Base-by-base conservation (phyloP, 176 grass and related monocot species). In the Cocos nucifera region DNA sequence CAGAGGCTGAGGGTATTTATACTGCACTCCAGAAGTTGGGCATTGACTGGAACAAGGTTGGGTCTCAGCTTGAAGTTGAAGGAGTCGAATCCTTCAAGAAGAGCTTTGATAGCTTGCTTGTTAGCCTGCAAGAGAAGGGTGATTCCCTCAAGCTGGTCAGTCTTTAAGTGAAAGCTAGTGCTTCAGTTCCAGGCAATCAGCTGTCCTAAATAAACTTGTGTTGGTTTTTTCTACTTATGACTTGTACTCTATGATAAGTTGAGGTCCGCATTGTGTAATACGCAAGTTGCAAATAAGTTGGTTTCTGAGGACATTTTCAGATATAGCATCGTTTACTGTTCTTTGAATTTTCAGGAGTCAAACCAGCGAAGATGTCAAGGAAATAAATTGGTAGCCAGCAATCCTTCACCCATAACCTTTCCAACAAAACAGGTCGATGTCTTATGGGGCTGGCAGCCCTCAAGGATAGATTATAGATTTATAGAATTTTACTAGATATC, bases 21-120 rank as follows among this genome's bases (percentile, higher is more conserved):
- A 93, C 64, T 58, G 94, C 94, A 15, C 77, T 98, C 27, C 87
- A 89, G 70, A 98, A 98, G 73, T 76, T 92, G 66, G 94, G 94
- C 22, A 93, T 93, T 5, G 62, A 80, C 61, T 98, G 94, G 94
- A 65, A 51, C 19, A 72, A 72, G 70, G 94, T 98, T 4, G 94
- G 94, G 9, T 71, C 53, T n/a, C 94, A 83, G 65, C 81, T 98
- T 54, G 94, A 98, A 68, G 56, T 78, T 5, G 88, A 98, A 81
- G 94, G 94, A 0, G 94, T 98, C 12, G 74, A 76, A 54, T 98
- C 88, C 53, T 98, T 98, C 74, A 98, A 98, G 71, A 88, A 89
- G 82, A 89, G 84, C 70, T 98, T 98, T 27, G 94, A 98, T 59
- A 98, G 94, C 62, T 64, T 98, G 65, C 84, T 98, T 53, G 61